Percentiles rank a stretch among this genome's conserved stretches.
Conservation (phyloP, 495 filamentous ascomycete species). For the Podospora sp. region DNA sequence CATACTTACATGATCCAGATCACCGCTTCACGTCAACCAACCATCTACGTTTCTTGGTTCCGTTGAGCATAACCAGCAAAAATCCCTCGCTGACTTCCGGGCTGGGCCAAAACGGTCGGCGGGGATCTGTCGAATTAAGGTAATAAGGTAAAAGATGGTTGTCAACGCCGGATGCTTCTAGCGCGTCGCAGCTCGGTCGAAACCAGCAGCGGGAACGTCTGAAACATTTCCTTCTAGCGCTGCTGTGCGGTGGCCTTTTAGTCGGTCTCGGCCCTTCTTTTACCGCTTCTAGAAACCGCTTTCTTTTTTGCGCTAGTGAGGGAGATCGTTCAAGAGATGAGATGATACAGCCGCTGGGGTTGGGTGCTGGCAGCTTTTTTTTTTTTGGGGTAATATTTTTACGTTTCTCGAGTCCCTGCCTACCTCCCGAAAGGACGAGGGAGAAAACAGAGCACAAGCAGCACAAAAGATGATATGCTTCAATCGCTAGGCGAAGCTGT, state of each 20-base stretch:
- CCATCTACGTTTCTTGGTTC: neutral
- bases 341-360: neutral
- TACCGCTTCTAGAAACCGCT: neutral
- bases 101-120: neutral
- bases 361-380: neutral
- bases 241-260: neutral
- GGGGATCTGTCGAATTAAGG: neutral
- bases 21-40: neutral
- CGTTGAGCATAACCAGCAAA: neutral
- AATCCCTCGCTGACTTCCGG: neutral
- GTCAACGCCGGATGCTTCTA: neutral
- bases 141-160: neutral
- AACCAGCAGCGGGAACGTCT: neutral
- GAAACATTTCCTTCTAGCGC: conserved; percentile 2
- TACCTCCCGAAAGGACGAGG: neutral
- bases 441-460: neutral
- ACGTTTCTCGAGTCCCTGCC: neutral
- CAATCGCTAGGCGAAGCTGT: neutral
- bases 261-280: neutral
- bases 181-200: neutral
- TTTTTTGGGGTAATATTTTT: neutral
- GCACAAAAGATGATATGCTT: conserved; percentile 1
- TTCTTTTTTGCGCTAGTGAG: neutral
- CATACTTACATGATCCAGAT: neutral
- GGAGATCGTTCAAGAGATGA: neutral